A percentile compares a stretch with the other conserved stretches of the same genome.
Conservation (phyloP, 495 filamentous ascomycete genomes). For the Aspergillus egyptiacus region DNA sequence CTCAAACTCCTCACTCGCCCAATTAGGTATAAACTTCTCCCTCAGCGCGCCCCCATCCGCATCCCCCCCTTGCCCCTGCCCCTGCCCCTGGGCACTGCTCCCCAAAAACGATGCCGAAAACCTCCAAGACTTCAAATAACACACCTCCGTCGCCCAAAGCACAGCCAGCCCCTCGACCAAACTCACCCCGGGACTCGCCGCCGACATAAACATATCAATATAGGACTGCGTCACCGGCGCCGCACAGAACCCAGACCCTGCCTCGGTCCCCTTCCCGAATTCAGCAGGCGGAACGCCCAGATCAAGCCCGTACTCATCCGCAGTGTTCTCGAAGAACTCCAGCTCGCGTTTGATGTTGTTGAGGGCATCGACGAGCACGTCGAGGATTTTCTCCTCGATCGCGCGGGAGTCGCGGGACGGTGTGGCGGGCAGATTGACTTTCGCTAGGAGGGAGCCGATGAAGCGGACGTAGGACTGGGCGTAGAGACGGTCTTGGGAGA, state of each 20-base stretch:
- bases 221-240: slow-evolving; percentile 44
- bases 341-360: slow-evolving; percentile 63
- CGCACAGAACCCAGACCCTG: slow-evolving; percentile 24
- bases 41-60: slow-evolving; percentile 57
- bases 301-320: slow-evolving; percentile 54
- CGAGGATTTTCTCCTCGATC: slow-evolving; percentile 41
- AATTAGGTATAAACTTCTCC: slow-evolving; percentile 60
- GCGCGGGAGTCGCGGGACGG: slow-evolving; percentile 13
- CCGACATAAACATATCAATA: slow-evolving; percentile 51
- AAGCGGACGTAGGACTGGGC: slow-evolving; percentile 67
- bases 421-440: slow-evolving; percentile 49
- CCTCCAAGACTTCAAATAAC: slow-evolving; percentile 55
- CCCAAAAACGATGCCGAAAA: slow-evolving; percentile 43
- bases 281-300: slow-evolving; percentile 19
- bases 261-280: not conserved
- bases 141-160: slow-evolving; percentile 68
- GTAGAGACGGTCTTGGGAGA: slow-evolving; percentile 71
- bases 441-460: slow-evolving; percentile 58
- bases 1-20: slow-evolving; percentile 55
- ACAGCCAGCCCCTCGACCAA: slow-evolving; percentile 62
- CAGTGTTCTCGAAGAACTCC: slow-evolving; percentile 60
- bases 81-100: slow-evolving; percentile 2
- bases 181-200: slow-evolving; percentile 36
- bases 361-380: slow-evolving; percentile 58
- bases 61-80: slow-evolving; percentile 39